Evolutionary conservation across 768 basidiomycete genomes (phyloP).

Genomic region (Suillus subluteus): DNA sequence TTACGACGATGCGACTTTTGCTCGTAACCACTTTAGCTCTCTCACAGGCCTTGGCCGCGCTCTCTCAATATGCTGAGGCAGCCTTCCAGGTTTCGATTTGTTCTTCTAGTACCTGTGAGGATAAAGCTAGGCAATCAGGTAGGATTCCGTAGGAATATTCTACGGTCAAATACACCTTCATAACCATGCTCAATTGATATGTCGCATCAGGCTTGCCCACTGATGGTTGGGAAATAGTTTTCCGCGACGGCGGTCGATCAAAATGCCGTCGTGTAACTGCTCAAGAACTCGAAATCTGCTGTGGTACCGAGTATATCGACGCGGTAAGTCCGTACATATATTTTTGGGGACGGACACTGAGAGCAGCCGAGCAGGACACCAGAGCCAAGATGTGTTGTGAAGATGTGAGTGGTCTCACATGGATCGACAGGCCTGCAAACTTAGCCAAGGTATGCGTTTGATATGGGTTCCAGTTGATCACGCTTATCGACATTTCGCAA

Average conservation of each 20-base stretch:
- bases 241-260: neutral
- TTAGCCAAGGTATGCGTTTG: neutral
- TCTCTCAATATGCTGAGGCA: no score
- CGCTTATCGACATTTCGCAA: neutral
- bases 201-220: neutral
- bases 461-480: neutral
- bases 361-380: neutral
- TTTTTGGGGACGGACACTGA: neutral
- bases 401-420: neutral
- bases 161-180: no score
- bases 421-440: neutral
- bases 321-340: neutral
- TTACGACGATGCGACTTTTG: no score
- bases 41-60: no score
- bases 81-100: no score
- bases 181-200: neutral
- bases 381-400: neutral
- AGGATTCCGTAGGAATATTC: no score
- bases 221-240: neutral
- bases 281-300: neutral
- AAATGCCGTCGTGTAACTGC: neutral
- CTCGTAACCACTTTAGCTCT: no score
- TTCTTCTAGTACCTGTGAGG: no score
- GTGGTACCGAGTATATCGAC: neutral
- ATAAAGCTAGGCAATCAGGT: no score